Evolutionary conservation across 1,284 basidiomycete genomes (phyloP).

Genomic region (Austroboletus novae-zelandiae): DNA sequence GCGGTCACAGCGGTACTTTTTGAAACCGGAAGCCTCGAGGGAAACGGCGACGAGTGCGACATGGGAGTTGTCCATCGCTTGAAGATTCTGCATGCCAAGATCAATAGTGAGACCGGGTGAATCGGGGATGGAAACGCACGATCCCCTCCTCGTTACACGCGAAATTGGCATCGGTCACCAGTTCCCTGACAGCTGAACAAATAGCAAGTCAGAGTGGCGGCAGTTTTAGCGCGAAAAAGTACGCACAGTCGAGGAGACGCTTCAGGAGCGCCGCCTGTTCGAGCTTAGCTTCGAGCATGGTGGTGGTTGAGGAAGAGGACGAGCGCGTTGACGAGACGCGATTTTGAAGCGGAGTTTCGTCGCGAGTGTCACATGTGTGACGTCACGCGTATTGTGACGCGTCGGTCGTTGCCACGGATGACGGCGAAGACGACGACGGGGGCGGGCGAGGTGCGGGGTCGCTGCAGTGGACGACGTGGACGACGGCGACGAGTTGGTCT

Average conservation of each 20-base stretch:
- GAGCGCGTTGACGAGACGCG: slow-evolving; percentile 6
- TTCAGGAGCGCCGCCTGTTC: slow-evolving; percentile 82
- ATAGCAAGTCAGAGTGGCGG: neutral
- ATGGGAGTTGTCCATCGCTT: slow-evolving; percentile 99
- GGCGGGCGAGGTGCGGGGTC: neutral
- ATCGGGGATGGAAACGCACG: slow-evolving; percentile 45
- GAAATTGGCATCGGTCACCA: slow-evolving; percentile 98
- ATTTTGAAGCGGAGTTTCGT: slow-evolving; percentile 37
- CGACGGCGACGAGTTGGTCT: neutral
- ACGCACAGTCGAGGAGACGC: slow-evolving; percentile 81
- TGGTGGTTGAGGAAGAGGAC: slow-evolving; percentile 13
- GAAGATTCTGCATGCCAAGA: slow-evolving; percentile 56
- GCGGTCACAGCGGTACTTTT: slow-evolving; percentile 91
- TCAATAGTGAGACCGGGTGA: neutral
- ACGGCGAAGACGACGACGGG: neutral
- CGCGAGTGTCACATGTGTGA: slow-evolving; percentile 31
- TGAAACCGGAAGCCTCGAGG: slow-evolving; percentile 77
- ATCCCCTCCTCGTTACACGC: slow-evolving; percentile 97
- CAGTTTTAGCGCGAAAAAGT: neutral
- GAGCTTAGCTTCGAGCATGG: slow-evolving; percentile 90
- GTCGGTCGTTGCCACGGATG: slow-evolving; percentile 8
- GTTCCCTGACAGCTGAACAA: slow-evolving; percentile 87
- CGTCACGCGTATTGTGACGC: slow-evolving; percentile 30
- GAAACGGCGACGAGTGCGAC: slow-evolving; percentile 92
- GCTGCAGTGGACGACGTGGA: neutral